phyloP scores from a whole-genome alignment of 2,329 filamentous ascomycete genomes.

The Lachnellula arida region DNA sequence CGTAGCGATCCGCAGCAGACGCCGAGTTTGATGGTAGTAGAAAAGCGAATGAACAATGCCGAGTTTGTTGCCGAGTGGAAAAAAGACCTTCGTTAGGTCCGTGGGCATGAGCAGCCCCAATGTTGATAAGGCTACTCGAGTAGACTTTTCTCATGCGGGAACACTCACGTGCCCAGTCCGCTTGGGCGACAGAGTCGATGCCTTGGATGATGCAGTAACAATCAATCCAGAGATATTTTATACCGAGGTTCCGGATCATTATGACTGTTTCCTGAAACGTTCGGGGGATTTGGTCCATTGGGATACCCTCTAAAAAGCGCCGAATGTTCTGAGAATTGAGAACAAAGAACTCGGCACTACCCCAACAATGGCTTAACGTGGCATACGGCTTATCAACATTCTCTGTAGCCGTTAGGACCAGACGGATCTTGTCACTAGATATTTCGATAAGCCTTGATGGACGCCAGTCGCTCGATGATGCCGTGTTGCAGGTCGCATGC shows the following conservation, averaged over 20 bases:
- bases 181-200: neutral
- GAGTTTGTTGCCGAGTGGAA: neutral
- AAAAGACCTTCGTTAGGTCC: neutral
- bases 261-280: slow-evolving; percentile 13
- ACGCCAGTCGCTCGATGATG: too few relatives aligned
- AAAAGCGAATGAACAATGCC: too few relatives aligned
- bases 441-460: too few relatives aligned
- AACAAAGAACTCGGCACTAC: neutral
- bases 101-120: neutral
- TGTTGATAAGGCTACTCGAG: neutral
- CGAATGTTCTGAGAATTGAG: neutral
- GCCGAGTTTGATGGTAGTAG: neutral
- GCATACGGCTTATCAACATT: slow-evolving; percentile 1
- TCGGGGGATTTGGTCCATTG: neutral
- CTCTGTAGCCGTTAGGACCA: too few relatives aligned
- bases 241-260: slow-evolving; percentile 1
- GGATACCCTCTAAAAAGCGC: neutral
- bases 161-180: slow-evolving; percentile 3
- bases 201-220: slow-evolving; percentile 14
- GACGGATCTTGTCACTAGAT: too few relatives aligned
- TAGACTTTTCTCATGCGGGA: neutral
- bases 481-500: too few relatives aligned
- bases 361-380: slow-evolving; percentile 12
- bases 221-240: slow-evolving; percentile 16
- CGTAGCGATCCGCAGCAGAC: too few relatives aligned